Conservation (phyloP, 148 eudicot species). For the Vaccinium vitisidaea region DNA sequence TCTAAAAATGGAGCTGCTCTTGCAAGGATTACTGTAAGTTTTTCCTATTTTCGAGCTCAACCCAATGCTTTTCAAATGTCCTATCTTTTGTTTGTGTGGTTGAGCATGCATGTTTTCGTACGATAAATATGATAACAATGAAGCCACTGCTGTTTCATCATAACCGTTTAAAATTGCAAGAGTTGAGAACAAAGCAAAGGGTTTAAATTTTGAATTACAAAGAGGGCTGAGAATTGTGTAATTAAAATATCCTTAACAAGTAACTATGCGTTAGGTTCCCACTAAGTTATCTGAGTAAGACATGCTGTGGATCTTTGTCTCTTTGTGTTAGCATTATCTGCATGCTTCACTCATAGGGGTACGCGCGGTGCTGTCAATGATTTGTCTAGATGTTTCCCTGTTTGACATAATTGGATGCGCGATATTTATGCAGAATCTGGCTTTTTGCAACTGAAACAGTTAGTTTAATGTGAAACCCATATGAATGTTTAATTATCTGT, state of each 20-base stretch:
- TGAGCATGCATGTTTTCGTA: neutral
- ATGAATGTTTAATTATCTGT: too few species aligned
- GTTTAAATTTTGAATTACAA: neutral
- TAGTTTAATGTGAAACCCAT: too few species aligned
- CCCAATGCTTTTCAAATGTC: neutral
- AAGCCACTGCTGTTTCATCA: neutral
- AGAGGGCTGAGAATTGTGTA: neutral
- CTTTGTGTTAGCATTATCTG: neutral
- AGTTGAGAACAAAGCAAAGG: neutral
- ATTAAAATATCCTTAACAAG: neutral
- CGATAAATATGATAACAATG: neutral
- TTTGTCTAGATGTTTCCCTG: neutral
- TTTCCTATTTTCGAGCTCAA: conserved; percentile 1
- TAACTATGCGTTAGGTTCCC: neutral
- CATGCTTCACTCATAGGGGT: neutral
- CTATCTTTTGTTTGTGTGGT: neutral
- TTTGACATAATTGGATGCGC: neutral
- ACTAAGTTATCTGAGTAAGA: too few species aligned
- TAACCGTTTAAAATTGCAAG: neutral
- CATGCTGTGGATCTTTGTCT: neutral
- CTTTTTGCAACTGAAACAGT: neutral
- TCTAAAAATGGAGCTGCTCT: conserved; percentile 31
- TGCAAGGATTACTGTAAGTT: conserved; percentile 31
- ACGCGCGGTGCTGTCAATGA: neutral
- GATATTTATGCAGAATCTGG: neutral